Conservation (phyloP, 129 eudicot genomes). For the Tanacetum coccineum region DNA sequence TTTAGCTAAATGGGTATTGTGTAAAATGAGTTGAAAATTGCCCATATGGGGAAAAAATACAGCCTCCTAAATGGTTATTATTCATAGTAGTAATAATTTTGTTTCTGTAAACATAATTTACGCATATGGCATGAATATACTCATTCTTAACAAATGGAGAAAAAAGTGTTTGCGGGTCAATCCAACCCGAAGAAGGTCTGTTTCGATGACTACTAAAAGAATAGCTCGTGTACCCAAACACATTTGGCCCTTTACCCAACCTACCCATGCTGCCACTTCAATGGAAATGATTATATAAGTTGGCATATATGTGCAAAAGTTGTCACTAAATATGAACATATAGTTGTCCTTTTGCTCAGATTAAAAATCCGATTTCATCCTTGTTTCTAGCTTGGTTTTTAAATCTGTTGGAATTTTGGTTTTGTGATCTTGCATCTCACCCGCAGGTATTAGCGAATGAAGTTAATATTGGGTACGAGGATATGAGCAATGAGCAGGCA, state of each 20-base stretch:
- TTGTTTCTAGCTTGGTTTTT: slow-evolving; percentile 2
- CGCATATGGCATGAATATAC: too few species aligned
- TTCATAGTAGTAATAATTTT: too few species aligned
- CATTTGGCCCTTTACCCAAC: neutral
- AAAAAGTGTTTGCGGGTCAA: too few species aligned
- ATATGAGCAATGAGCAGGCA: slow-evolving; percentile 93
- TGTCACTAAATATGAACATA: neutral
- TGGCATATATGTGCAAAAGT: neutral
- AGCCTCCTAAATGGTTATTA: too few species aligned
- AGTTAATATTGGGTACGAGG: slow-evolving; percentile 91
- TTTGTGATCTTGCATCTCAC: slow-evolving; percentile 7
- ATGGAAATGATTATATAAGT: neutral
- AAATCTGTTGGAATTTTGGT: slow-evolving; percentile 9
- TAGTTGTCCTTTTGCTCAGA: slow-evolving; percentile 2
- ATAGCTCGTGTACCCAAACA: too few species aligned
- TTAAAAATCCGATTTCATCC: neutral
- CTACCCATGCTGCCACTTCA: neutral
- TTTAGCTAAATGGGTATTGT: too few species aligned
- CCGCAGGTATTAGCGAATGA: slow-evolving; percentile 90
- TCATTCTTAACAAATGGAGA: too few species aligned
- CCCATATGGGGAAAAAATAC: too few species aligned
- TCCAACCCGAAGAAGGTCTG: too few species aligned
- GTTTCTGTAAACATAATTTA: too few species aligned
- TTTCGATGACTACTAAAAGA: too few species aligned
- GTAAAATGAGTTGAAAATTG: too few species aligned